Evolutionary conservation across 768 basidiomycete species (phyloP), one percentile per base, ranked within the genome.

Genomic region (Leccinum truebloodii): DNA sequence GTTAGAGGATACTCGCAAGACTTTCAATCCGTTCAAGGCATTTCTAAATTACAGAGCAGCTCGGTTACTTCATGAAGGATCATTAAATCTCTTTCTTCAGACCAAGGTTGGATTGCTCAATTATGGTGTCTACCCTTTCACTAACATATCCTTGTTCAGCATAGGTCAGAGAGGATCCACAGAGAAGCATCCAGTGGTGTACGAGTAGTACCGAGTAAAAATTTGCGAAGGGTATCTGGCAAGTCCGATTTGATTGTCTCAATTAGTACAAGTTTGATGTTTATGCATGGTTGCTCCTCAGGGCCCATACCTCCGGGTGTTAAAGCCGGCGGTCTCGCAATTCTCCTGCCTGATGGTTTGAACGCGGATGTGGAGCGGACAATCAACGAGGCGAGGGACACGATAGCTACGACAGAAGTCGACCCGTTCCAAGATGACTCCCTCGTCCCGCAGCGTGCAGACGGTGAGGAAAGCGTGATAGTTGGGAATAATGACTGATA

Each of bases 161-260:
- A 20, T 0, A 66, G 50, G 4, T 66, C 65, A 0, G 65, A 67
- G 51, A 55, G 5, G 20, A 46, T 46, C 44, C 44, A 46, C 9
- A 20, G 44, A 20, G 44, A n/a, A n/a, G n/a, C n/a, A n/a, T n/a
- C n/a, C n/a, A n/a, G n/a, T n/a, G n/a, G n/a, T n/a, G n/a, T n/a
- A n/a, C n/a, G n/a, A n/a, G n/a, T n/a, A n/a, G n/a, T n/a, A n/a
- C n/a, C n/a, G n/a, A n/a, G n/a, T n/a, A n/a, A n/a, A n/a, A n/a
- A n/a, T n/a, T n/a, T n/a, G 8, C 58, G 16, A 30, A 12, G 8
- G 2, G 28, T 48, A 22, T 4, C 7, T 48, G 37, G 37, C 6
- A 39, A 20, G 46, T 48, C 46, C 9, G 2, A 3, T 16, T 7
- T 22, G 46, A 18, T 18, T 39, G 37, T 39, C 37, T 39, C 37